Conservation (phyloP, 306 rosid genomes). For the Lathyrus sativus region DNA sequence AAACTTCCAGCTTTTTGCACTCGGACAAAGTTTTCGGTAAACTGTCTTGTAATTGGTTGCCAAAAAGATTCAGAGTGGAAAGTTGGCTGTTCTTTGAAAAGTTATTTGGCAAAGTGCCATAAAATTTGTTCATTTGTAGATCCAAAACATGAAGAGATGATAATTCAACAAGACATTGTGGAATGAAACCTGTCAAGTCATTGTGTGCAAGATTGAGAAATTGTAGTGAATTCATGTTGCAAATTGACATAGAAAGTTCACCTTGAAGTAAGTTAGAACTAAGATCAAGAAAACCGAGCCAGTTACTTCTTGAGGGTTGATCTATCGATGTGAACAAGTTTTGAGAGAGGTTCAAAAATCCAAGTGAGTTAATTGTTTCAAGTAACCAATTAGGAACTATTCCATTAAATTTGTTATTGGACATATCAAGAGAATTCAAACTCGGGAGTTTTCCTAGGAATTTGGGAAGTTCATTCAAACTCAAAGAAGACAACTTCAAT, state of each 20-base stretch:
- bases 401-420: conserved; percentile 2
- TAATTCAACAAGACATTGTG: conserved; percentile 33
- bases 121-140: conserved; percentile 37
- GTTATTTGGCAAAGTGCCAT: conserved; percentile 26
- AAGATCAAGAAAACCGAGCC: background rate
- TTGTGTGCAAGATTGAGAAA: background rate
- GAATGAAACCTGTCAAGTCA: conserved; percentile 22
- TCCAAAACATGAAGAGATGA: conserved; percentile 4
- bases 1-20: background rate
- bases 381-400: conserved; percentile 6
- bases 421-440: background rate
- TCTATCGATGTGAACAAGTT: conserved; percentile 25
- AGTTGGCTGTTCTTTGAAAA: fast-evolving
- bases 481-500: background rate
- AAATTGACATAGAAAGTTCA: background rate
- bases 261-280: conserved; percentile 21
- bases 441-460: background rate
- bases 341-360: background rate
- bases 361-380: background rate
- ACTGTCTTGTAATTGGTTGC: conserved; percentile 32
- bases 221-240: background rate
- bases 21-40: conserved; percentile 35
- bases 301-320: too few relatives aligned
- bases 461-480: background rate
- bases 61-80: background rate